Evolutionary conservation across 2,329 filamentous ascomycete genomes (phyloP).

Genomic region (Dactylonectria macrodidyma): DNA sequence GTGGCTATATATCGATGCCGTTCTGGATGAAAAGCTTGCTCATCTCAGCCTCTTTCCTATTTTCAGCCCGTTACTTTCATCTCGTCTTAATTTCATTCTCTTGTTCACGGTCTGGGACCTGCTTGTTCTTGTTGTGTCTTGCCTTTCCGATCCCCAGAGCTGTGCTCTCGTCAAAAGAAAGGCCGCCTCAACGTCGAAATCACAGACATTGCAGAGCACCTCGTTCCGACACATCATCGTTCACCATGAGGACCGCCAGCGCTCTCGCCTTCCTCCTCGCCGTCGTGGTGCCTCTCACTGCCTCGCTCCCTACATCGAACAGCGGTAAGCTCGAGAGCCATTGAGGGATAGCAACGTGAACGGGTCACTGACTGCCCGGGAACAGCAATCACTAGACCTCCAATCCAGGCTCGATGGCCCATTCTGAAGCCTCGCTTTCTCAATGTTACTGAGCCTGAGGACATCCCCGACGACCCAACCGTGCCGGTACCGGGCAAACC

Average conservation of each 20-base stretch:
- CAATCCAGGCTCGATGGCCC: neutral
- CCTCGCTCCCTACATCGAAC: constrained; percentile 35
- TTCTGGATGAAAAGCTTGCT: neutral
- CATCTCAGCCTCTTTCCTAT: neutral
- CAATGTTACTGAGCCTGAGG: constrained; percentile 5
- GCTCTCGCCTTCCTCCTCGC: constrained; percentile 39
- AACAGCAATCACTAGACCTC: constrained; percentile 2
- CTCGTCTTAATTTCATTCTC: neutral
- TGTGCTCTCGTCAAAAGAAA: constrained; percentile 26
- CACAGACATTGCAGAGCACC: too few species aligned
- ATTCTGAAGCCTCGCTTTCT: neutral
- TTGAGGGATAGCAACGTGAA: neutral
- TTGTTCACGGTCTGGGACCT: constrained; percentile 37
- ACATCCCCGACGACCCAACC: neutral
- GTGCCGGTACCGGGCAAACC: constrained; percentile 8
- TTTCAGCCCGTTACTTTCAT: neutral
- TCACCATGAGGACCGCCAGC: constrained; percentile 45
- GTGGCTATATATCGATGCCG: constrained; percentile 4
- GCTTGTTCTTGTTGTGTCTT: constrained; percentile 2
- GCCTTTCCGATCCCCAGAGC: constrained; percentile 15
- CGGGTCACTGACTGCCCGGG: neutral
- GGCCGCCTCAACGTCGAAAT: neutral
- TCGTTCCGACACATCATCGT: constrained; percentile 23
- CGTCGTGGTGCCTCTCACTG: constrained; percentile 35
- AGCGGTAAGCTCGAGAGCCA: constrained; percentile 30